Evolutionary conservation across 768 basidiomycete genomes (phyloP).

Genomic region (Leucocoprinus sp.): DNA sequence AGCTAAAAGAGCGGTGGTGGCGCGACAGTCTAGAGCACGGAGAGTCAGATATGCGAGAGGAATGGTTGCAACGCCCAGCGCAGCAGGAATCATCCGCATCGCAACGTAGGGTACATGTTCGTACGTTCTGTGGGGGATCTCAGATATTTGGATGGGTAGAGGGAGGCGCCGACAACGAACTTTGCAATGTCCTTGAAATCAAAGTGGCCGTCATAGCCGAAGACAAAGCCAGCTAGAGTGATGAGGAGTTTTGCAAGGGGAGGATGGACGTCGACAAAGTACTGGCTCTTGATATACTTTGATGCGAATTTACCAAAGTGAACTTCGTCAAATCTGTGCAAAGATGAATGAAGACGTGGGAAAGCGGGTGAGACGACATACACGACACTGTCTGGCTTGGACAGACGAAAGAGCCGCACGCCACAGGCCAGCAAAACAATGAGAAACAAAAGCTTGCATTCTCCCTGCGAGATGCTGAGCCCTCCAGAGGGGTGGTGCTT

Average conservation of each 20-base stretch:
- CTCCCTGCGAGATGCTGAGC: slow-evolving; percentile 55
- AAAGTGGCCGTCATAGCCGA: slow-evolving; percentile 86
- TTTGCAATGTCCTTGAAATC: slow-evolving; percentile 98
- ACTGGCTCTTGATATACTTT: slow-evolving; percentile 88
- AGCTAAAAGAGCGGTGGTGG: slow-evolving; percentile 86
- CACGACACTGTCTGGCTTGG: slow-evolving; percentile 89
- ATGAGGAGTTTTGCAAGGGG: slow-evolving; percentile 94
- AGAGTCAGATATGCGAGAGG: slow-evolving; percentile 91
- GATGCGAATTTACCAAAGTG: slow-evolving; percentile 97
- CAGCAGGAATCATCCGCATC: slow-evolving; percentile 94
- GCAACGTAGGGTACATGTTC: slow-evolving; percentile 89
- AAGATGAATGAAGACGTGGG: no score
- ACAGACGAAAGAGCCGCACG: slow-evolving; percentile 85
- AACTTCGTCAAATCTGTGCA: slow-evolving; percentile 86
- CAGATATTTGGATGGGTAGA: slow-evolving; percentile 5
- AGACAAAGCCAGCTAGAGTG: slow-evolving; percentile 81
- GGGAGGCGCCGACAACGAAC: slow-evolving; percentile 30
- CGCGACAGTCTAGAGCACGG: slow-evolving; percentile 85
- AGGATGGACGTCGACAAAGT: slow-evolving; percentile 94
- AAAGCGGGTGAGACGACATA: slow-evolving; percentile 36
- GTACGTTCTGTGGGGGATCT: slow-evolving; percentile 49
- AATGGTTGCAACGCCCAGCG: slow-evolving; percentile 81
- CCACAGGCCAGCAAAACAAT: slow-evolving; percentile 61
- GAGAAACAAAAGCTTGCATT: slow-evolving; percentile 66
- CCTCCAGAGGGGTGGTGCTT: slow-evolving; percentile 48